Evolutionary conservation across 2,329 filamentous ascomycete species (phyloP).

Genomic region (Elsinoe batatas): DNA sequence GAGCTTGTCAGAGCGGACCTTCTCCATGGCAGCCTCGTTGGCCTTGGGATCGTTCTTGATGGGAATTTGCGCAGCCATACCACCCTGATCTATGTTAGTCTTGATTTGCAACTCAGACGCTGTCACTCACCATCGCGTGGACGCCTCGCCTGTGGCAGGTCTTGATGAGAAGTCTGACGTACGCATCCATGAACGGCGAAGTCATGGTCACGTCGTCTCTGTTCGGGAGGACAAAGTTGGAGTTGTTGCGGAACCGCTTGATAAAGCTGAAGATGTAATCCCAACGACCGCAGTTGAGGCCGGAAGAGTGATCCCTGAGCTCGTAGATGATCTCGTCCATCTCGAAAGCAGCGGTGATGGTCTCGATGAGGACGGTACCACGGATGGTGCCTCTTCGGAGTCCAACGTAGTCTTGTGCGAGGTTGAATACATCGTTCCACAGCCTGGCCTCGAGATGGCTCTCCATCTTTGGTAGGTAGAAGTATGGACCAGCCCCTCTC

Average conservation of each 20-base stretch:
- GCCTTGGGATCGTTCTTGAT: conserved; percentile 90
- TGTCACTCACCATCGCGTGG: conserved; percentile 68
- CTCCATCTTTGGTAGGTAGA: conserved; percentile 97
- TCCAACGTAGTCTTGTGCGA: conserved; percentile 85
- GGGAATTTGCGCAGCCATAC: conserved; percentile 97
- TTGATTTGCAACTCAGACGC: not conserved
- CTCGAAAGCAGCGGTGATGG: conserved; percentile 93
- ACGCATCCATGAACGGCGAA: conserved; percentile 94
- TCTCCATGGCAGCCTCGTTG: conserved; percentile 91
- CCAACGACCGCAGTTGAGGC: conserved; percentile 97
- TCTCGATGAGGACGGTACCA: conserved; percentile 93
- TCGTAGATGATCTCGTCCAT: conserved; percentile 99
- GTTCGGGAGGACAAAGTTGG: conserved; percentile 87
- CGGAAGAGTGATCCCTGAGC: conserved; percentile 89
- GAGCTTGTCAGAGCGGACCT: conserved; percentile 87
- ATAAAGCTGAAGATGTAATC: conserved; percentile 99
- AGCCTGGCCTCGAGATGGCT: conserved; percentile 92
- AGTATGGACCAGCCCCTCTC: conserved; percentile 84
- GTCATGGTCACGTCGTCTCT: conserved; percentile 92
- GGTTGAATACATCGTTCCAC: conserved; percentile 98
- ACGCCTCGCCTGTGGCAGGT: conserved; percentile 94
- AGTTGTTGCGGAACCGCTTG: conserved; percentile 97
- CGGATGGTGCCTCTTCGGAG: conserved; percentile 87
- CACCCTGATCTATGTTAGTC: conserved; percentile 40
- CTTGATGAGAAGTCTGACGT: conserved; percentile 94